Percentiles rank a stretch among this genome's conserved stretches.
These are phyloP conservation scores for Neonectria coccinea DNA, from an alignment of 2,329 filamentous ascomycete species.

Conservation along the genomic window DNA sequence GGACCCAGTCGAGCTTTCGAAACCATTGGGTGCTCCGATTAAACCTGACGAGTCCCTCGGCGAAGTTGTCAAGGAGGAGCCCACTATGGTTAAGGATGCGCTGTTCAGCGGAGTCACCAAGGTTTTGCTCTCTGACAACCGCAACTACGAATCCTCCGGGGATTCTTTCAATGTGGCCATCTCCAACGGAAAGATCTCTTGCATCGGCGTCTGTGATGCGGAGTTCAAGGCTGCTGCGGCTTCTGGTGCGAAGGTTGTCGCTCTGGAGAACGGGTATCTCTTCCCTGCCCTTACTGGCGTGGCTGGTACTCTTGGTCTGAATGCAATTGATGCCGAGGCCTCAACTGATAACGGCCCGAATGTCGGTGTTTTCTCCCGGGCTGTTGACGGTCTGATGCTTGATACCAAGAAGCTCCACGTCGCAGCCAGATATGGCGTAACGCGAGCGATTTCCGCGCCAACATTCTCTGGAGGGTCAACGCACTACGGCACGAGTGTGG, in stretches of 20 bases:
- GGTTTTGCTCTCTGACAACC: conserved; percentile 61
- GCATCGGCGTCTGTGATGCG: conserved; percentile 64
- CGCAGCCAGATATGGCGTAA: conserved; percentile 68
- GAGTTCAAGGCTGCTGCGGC: conserved; percentile 56
- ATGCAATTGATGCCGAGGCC: conserved; percentile 70
- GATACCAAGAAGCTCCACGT: conserved; percentile 67
- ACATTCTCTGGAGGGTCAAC: conserved; percentile 55
- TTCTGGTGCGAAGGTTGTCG: conserved; percentile 54
- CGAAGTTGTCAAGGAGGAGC: conserved; percentile 57
- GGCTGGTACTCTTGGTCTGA: conserved; percentile 70
- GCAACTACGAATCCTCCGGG: conserved; percentile 49
- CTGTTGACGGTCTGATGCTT: conserved; percentile 66
- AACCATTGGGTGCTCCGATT: conserved; percentile 57
- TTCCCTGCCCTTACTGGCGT: conserved; percentile 71
- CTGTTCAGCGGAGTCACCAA: conserved; percentile 69
- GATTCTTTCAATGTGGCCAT: conserved; percentile 63
- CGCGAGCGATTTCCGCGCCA: conserved; percentile 69
- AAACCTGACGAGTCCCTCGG: conserved; percentile 55
- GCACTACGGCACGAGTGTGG: conserved; percentile 69
- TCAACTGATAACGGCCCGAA: conserved; percentile 64
- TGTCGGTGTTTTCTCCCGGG: conserved; percentile 65
- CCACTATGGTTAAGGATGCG: conserved; percentile 53
- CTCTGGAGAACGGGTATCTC: conserved; percentile 70
- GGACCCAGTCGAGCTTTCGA: conserved; percentile 64
- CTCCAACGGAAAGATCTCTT: conserved; percentile 64